Percentiles rank a stretch among this genome's conserved stretches.
These are phyloP conservation scores for Schizothecium vesticola DNA, from an alignment of 495 filamentous ascomycete genomes.

Conservation along the genomic window DNA sequence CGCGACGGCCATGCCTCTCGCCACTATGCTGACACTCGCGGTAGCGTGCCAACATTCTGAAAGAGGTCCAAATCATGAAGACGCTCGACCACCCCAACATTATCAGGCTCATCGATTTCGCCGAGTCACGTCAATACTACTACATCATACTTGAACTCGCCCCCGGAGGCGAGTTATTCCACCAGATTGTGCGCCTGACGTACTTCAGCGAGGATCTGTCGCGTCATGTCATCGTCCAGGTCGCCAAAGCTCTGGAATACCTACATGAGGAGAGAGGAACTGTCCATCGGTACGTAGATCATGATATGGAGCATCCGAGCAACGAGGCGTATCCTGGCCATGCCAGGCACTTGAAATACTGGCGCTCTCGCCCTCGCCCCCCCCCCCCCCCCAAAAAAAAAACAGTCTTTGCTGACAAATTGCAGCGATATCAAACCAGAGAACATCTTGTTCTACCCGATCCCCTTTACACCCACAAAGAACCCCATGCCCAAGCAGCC, in stretches of 20 bases:
- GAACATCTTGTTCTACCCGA: conserved; percentile 89
- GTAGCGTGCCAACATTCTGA: conserved; percentile 92
- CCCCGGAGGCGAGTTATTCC: conserved; percentile 93
- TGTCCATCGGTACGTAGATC: conserved; percentile 81
- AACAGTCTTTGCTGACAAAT: conserved; percentile 6
- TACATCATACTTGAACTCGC: conserved; percentile 96
- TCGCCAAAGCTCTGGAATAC: conserved; percentile 89
- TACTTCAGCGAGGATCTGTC: conserved; percentile 97
- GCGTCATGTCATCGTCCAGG: conserved; percentile 88
- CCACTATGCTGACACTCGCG: neutral
- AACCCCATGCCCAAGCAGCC: conserved; percentile 68
- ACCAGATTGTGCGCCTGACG: conserved; percentile 95
- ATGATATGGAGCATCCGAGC: neutral
- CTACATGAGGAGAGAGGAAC: conserved; percentile 92
- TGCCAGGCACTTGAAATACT: no score
- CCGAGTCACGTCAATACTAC: conserved; percentile 90
- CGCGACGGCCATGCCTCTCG: neutral
- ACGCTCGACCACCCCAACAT: conserved; percentile 94
- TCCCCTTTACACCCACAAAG: conserved; percentile 72
- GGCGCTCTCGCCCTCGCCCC: no score
- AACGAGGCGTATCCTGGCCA: no score
- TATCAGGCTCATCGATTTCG: conserved; percentile 86
- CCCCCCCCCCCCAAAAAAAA: neutral
- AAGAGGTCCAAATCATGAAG: conserved; percentile 98
- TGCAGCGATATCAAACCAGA: conserved; percentile 96